These are phyloP conservation scores for Lathyrus tuberosus DNA, from an alignment of 306 rosid genomes.

Conservation along the genomic window DNA sequence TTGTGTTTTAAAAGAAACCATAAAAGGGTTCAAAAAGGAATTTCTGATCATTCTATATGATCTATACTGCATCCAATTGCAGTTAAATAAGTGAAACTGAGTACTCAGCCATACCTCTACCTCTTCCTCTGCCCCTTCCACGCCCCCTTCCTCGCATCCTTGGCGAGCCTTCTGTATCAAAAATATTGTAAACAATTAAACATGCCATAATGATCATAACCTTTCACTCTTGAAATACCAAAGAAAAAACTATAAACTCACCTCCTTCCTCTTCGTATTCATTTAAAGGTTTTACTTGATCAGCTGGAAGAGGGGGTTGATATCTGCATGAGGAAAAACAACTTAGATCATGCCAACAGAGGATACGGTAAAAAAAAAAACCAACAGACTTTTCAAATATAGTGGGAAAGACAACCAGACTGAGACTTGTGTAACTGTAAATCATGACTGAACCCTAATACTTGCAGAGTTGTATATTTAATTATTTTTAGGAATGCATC, in stretches of 20 bases:
- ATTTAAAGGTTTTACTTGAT: constrained; percentile 81
- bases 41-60: constrained; percentile 2
- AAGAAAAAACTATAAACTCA: constrained; percentile 34
- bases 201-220: constrained; percentile 1
- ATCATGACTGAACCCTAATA: constrained; percentile 1
- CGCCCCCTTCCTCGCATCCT: constrained; percentile 69
- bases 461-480: not conserved
- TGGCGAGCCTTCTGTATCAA: constrained; percentile 68
- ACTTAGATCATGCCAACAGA: constrained; percentile 31
- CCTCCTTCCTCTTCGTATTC: constrained; percentile 85
- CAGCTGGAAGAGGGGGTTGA: constrained; percentile 79
- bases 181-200: constrained; percentile 24
- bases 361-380: not conserved
- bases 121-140: constrained; percentile 81
- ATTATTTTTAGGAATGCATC: not conserved
- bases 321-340: constrained; percentile 50
- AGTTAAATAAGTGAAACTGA: constrained; percentile 31
- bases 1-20: constrained; percentile 2
- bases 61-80: not conserved
- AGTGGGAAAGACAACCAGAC: not conserved
- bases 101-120: constrained; percentile 57
- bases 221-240: constrained; percentile 13
- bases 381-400: not conserved
- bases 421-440: not conserved
- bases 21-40: not conserved